These are phyloP conservation scores for Claviceps cyperi DNA, from an alignment of 2,329 filamentous ascomycete genomes.

Conservation along the genomic window DNA sequence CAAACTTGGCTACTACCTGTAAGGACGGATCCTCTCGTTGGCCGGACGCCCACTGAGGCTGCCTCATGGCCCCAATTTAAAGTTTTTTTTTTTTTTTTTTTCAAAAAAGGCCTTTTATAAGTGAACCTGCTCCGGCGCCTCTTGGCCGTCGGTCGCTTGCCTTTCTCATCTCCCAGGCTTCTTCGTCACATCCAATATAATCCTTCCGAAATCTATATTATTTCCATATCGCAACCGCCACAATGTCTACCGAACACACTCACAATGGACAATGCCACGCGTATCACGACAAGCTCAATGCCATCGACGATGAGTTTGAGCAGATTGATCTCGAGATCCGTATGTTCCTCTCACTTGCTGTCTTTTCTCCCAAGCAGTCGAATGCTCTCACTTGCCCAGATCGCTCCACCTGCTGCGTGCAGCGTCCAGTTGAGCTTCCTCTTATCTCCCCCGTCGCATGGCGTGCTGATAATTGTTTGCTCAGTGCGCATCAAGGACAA, in stretches of 20 bases:
- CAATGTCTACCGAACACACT: conserved; percentile 21
- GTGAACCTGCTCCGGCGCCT: not conserved
- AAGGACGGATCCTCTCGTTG: not conserved
- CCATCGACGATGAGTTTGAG: conserved; percentile 73
- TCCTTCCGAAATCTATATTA: conserved; percentile 5
- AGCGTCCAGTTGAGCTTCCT: not conserved
- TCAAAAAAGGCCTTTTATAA: no score
- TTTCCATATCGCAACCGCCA: conserved; percentile 8
- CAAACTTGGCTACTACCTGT: not conserved
- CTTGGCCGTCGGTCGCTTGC: no score
- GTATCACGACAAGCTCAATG: conserved; percentile 62
- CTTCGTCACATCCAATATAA: not conserved
- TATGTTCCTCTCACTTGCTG: conserved; percentile 31
- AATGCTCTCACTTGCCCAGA: not conserved
- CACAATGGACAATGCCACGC: conserved; percentile 28
- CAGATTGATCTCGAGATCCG: conserved; percentile 70
- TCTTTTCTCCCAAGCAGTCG: not conserved
- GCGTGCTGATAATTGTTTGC: not conserved
- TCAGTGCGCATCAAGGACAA: conserved; percentile 60
- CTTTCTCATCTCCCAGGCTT: not conserved
- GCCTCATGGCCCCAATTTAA: not conserved
- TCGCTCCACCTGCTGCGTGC: not conserved
- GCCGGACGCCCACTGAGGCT: conserved; percentile 1
- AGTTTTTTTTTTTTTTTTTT: no score
- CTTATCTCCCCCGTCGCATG: no score